These are phyloP conservation scores for Biscogniauxia sp. DNA, from an alignment of 2,329 filamentous ascomycete genomes.

Conservation along the genomic window DNA sequence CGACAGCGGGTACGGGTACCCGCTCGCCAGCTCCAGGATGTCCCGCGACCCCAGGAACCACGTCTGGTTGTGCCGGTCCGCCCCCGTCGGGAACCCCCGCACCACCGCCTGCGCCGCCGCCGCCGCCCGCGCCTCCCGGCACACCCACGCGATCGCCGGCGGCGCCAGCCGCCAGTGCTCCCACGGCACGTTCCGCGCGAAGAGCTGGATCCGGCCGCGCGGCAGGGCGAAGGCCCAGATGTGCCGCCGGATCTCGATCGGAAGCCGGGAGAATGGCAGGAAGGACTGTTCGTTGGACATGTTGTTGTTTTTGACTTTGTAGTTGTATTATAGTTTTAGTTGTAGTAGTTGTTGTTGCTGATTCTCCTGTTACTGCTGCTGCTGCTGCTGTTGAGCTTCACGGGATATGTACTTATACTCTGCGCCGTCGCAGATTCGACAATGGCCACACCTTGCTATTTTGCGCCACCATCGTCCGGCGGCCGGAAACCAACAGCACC, in stretches of 20 bases:
- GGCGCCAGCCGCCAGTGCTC: slow-evolving; percentile 27
- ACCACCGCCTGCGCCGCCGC: slow-evolving; percentile 23
- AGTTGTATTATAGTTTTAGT: not conserved
- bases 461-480: not conserved
- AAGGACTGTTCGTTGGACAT: slow-evolving; percentile 24
- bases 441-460: not conserved
- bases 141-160: slow-evolving; percentile 24
- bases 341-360: too few relatives aligned
- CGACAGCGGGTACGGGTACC: slow-evolving; percentile 29
- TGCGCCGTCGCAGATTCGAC: not conserved
- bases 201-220: slow-evolving; percentile 28
- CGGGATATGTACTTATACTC: not conserved
- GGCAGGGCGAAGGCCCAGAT: slow-evolving; percentile 27
- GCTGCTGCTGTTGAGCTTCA: not conserved
- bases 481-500: not conserved
- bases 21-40: slow-evolving; percentile 28
- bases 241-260: slow-evolving; percentile 27
- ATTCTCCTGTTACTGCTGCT: too few relatives aligned
- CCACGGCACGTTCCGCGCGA: slow-evolving; percentile 28
- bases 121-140: slow-evolving; percentile 24
- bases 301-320: not conserved
- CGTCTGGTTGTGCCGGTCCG: slow-evolving; percentile 25
- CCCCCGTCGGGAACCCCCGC: slow-evolving; percentile 27
- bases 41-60: slow-evolving; percentile 28
- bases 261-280: slow-evolving; percentile 24